Base-by-base conservation (phyloP, 2,329 filamentous ascomycete genomes). In the Ampelomyces quisqualis region DNA sequence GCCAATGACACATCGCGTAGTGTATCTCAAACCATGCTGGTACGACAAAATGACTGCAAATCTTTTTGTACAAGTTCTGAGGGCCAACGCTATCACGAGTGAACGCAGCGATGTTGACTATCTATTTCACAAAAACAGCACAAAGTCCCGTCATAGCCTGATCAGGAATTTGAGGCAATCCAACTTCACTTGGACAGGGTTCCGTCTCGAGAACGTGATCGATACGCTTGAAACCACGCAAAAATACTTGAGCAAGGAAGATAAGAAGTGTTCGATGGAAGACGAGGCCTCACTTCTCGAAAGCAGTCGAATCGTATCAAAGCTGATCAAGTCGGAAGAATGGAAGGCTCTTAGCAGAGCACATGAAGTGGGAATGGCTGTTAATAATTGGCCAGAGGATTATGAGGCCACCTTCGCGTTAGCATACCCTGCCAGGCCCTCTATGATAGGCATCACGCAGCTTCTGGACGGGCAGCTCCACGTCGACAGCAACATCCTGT, bases 21-120 rank as follows among this genome's bases (percentile, higher is more conserved):
- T 93, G 0, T 77, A 85, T 38, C 74, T 96, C 2, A 81, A 93
- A 47, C 90, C 90, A 0, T 91, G 85, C 1, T 88, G 84, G 56
- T 89, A 91, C 59, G 90, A 96, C 65, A 88, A 84, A 57, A 67
- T 95, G 7, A 88, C 85, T 0, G 76, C 90, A 18, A 95, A 95
- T 52, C 70, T 94, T 1, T 96, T 96, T 60, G 80, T 88, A 1
- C 86, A 93, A 69, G 82, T 88, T 60, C 80, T 96, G 32, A 84
- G 87, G 2, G 84, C 88, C 51, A 97, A 97, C 60, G 83, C 89
- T 0, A 82, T 97, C 1, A 90, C 90, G 17, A 95, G 90, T 4
- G 88, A 96, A 60, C 77, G 90, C 8, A 82, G 79, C 0, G 91
- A 91, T 55, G 75, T 80, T 40, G 90, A 96, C 62, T 96, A 95